Conservation (phyloP, 176 grass and related monocot species). For the Ampelocalamus luodianensis region DNA sequence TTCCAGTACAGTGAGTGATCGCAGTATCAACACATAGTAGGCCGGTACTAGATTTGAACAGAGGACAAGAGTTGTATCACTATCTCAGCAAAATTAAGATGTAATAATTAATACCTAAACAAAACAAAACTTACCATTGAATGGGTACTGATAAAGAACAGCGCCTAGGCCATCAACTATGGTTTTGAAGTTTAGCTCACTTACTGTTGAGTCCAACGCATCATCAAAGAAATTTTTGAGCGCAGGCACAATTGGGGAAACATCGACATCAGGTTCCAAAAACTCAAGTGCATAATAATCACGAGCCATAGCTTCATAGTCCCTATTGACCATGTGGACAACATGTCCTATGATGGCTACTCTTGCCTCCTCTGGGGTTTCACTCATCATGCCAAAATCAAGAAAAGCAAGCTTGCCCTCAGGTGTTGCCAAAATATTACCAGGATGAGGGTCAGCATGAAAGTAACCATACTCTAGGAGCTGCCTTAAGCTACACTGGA, state of each 20-base stretch:
- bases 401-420: constrained; percentile 97
- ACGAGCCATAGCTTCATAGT: constrained; percentile 93
- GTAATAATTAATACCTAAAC: constrained; percentile 3
- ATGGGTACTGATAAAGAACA: constrained; percentile 95
- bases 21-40: constrained; percentile 93
- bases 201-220: constrained; percentile 92
- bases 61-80: constrained; percentile 41
- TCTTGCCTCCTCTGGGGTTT: constrained; percentile 94
- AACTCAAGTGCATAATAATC: constrained; percentile 98
- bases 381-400: constrained; percentile 99
- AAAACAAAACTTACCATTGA: constrained; percentile 73
- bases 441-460: constrained; percentile 95
- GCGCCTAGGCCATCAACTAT: constrained; percentile 88
- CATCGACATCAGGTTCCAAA: constrained; percentile 78
- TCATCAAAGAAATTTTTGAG: constrained; percentile 93
- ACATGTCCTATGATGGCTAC: constrained; percentile 94
- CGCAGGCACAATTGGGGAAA: constrained; percentile 86
- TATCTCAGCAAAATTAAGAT: constrained; percentile 5
- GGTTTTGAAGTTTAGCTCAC: constrained; percentile 97
- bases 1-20: constrained; percentile 94
- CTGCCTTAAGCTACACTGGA: constrained; percentile 97
- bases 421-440: constrained; percentile 90
- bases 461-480: constrained; percentile 91
- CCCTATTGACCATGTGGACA: constrained; percentile 97
- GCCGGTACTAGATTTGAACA: constrained; percentile 77